A percentile compares a stretch with the other conserved stretches of the same genome.
Evolutionary conservation across 345 rosid genomes (phyloP).

Genomic region (Psidium guajava): DNA sequence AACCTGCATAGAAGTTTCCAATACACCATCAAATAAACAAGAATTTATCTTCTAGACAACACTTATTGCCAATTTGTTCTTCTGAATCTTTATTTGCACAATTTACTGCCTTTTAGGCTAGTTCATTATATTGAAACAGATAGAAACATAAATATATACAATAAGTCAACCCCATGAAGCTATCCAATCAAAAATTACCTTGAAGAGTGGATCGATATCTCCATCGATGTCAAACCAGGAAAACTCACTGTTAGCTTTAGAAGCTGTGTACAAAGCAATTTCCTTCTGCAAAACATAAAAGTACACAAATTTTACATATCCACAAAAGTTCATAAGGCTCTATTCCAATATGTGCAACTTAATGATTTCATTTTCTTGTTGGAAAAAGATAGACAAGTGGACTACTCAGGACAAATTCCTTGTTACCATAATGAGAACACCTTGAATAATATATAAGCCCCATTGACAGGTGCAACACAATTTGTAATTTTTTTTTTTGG

Average conservation of each 20-base stretch:
- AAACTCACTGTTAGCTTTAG: slow-evolving; percentile 65
- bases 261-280: slow-evolving; percentile 90
- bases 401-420: neutral
- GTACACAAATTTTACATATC: neutral
- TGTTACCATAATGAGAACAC: neutral
- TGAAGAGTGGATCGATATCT: slow-evolving; percentile 88
- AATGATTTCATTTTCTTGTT: neutral
- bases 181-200: slow-evolving; percentile 33
- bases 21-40: neutral
- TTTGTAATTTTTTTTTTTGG: neutral
- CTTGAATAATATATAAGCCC: neutral
- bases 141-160: neutral
- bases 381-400: neutral
- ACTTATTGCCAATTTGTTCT: neutral
- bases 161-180: neutral
- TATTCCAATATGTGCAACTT: neutral
- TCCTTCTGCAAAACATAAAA: slow-evolving; percentile 62
- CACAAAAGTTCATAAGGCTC: neutral
- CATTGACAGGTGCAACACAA: neutral
- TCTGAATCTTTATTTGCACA: neutral
- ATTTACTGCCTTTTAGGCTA: neutral
- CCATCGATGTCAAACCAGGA: slow-evolving; percentile 89
- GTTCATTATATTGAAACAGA: neutral
- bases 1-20: neutral
- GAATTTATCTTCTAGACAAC: neutral